Evolutionary conservation across 176 grass and related monocot species (phyloP), one percentile per base, ranked within the genome.

Genomic region (Aechmea fasciata): DNA sequence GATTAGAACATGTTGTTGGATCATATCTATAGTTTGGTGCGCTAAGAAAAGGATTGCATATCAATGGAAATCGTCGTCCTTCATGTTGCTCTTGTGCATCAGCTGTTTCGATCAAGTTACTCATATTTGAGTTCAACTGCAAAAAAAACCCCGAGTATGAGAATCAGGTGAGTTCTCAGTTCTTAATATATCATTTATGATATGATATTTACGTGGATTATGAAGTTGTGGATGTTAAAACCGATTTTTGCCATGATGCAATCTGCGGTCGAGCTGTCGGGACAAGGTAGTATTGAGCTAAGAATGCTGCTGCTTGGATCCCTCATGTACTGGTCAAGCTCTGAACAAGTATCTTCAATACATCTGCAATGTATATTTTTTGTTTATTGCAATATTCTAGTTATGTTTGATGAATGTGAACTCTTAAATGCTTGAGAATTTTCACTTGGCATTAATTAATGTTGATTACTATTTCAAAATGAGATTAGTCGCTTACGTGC

Each of bases 271-370:
- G 25, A 17, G n/a, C 8, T 10, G 33, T 47, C 10, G 7, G 33
- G 19, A 24, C 70, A 72, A 33, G 70, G 51, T 57, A 59, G 41
- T 6, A 48, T 55, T 41, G 70, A 57, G 7, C 13, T 47, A 11
- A 72, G 51, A 57, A 3, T 29, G 17, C 25, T 33, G 11, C 13
- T 72, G 70, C 14, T 47, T 17, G 51, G 12, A n/a, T 61, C 15
- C 51, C 52, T 57, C 13, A 18, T 33, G 24, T 57, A 72, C 33
- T 19, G 15, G 7, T 57, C 22, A 10, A 72, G 12, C 13, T 17
- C 25, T 72, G 48, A 57, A 72, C 70, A 72, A 11, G 24, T 47
- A 47, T 72, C 70, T 18, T 72, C 52, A 18, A 41, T 41, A 15
- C 4, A 17, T 57, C 69, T 71, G 51, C 11, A 57, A 55, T 41